phyloP scores from a whole-genome alignment of 192 early-diverging fungal species.

The Backusella tuberculispora region DNA sequence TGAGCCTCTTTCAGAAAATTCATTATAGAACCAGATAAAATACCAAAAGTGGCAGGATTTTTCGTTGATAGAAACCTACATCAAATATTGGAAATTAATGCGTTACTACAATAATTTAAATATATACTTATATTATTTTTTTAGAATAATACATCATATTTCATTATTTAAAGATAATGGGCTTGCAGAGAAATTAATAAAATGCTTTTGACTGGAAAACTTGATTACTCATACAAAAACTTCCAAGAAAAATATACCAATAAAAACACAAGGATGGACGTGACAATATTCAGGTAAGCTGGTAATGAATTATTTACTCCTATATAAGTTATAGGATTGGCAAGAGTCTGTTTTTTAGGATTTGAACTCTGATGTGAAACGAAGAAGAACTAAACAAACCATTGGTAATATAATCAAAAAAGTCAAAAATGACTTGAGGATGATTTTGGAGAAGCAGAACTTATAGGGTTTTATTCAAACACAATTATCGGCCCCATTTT shows the following conservation, averaged over 20 bases:
- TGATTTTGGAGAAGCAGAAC: conserved; percentile 17
- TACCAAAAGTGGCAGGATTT: neutral
- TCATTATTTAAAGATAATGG: conserved; percentile 2
- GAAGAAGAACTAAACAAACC: neutral
- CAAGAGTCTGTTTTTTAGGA: neutral
- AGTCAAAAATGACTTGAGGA: conserved; percentile 3
- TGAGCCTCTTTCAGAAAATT: neutral
- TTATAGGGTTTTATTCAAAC: neutral
- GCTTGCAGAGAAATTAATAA: neutral
- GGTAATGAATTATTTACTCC: neutral
- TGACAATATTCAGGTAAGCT: neutral
- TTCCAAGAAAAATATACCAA: neutral
- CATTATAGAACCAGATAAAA: neutral
- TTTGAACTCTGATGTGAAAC: neutral
- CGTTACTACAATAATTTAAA: neutral
- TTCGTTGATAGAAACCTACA: neutral
- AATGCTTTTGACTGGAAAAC: neutral
- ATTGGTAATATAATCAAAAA: neutral
- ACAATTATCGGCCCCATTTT: conserved; percentile 6
- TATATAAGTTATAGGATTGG: neutral
- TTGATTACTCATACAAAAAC: neutral
- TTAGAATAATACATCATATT: neutral
- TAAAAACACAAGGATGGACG: neutral
- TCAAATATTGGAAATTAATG: neutral
- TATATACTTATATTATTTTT: neutral